Evolutionary conservation across 306 rosid species (phyloP).

Genomic region (Amphicarpaea edgeworthii): DNA sequence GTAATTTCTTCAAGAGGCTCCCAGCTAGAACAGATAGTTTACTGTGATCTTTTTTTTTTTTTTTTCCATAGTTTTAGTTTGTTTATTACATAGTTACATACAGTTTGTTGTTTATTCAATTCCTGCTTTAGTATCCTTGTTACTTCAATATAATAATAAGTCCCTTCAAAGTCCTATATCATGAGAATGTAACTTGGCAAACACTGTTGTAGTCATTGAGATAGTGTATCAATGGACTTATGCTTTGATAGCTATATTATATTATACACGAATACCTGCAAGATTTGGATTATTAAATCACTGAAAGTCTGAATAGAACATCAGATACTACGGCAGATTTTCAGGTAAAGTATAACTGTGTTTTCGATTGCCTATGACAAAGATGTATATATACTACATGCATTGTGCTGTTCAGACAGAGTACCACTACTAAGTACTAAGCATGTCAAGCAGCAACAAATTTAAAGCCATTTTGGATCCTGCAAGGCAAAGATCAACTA

Average conservation of each 20-base stretch:
- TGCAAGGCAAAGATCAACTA: background rate
- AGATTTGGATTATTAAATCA: background rate
- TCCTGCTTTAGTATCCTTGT: background rate
- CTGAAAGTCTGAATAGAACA: background rate
- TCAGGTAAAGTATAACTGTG: background rate
- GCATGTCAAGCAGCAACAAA: background rate
- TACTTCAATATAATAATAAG: background rate
- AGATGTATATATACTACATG: background rate
- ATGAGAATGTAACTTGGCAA: background rate
- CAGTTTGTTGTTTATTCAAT: background rate
- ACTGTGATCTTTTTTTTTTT: slow-evolving; percentile 50
- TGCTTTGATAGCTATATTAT: background rate
- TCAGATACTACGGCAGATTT: background rate
- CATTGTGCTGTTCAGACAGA: background rate
- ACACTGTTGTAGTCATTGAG: background rate
- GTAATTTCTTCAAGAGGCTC: slow-evolving; percentile 87
- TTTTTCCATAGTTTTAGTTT: background rate
- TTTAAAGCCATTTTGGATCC: background rate
- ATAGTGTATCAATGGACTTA: background rate
- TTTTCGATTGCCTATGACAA: background rate
- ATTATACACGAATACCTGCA: background rate
- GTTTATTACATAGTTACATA: slow-evolving; percentile 4
- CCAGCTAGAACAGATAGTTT: slow-evolving; percentile 78
- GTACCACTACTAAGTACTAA: background rate
- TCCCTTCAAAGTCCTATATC: background rate